Evolutionary conservation across 768 basidiomycete genomes (phyloP), one percentile per base, ranked within the genome.

Genomic region (Sporobolomyces roseus): DNA sequence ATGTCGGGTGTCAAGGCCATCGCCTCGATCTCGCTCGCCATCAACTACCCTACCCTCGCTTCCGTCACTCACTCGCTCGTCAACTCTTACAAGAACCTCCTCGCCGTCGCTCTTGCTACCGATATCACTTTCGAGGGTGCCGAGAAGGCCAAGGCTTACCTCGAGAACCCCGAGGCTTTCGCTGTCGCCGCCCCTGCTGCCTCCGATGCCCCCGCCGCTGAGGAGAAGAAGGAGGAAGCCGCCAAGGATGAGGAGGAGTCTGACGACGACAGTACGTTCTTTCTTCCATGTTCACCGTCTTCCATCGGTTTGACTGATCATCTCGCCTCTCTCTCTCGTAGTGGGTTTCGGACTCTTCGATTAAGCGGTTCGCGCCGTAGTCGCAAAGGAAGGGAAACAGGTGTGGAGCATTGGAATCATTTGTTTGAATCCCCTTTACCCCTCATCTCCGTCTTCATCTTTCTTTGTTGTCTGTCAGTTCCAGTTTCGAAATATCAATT

Each of bases 101-200:
- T 99, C 72, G 89, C 91, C 45, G 25, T 68, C 56, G 69, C 66
- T 46, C 63, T 71, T 68, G 66, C 61, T 59, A 97, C 96, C 68
- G 93, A 98, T 52, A 93, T 93, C 86, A 85, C 87, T 61, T 97
- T 97, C 80, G 91, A 93, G 77, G 93, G 87, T 68, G 84, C 89
- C 65, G 91, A 91, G 79, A 90, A 96, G 89, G 92, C 89, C 81
- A 97, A 96, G 84, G 94, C 90, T 78, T 90, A 88, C 83, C 87
- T 98, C 75, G 96, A 88, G 78, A 96, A 98, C 85, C 94, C 96
- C 56, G 93, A 96, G 62, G 94, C 93, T n/a, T 99, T 94, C 76
- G 92, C 89, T 63, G 89, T 88, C 43, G 88, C 87, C 61, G 83
- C 90, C 58, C 83, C 82, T 62, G 85, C 84, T 70, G 85, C 83